Evolutionary conservation across 1,284 basidiomycete species (phyloP).

Genomic region (Melampsora occidentalis): DNA sequence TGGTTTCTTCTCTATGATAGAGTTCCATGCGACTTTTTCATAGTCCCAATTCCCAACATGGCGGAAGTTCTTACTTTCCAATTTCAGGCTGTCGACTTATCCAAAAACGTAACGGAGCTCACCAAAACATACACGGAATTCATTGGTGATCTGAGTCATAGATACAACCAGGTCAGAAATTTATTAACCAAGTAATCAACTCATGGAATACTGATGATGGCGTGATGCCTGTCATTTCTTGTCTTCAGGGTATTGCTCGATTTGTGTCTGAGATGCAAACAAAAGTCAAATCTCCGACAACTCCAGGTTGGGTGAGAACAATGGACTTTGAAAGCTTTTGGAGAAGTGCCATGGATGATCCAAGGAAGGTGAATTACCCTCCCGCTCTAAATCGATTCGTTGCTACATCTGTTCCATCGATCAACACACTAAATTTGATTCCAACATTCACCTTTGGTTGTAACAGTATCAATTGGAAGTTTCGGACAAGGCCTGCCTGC

Average conservation of each 20-base stretch:
- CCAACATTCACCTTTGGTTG: not conserved
- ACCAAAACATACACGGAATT: not conserved
- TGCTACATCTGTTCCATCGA: not conserved
- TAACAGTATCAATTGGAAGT: slow-evolving; percentile 2
- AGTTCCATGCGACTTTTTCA: not conserved
- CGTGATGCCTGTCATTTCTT: not conserved
- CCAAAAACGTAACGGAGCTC: not conserved
- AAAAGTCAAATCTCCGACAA: not conserved
- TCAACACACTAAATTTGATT: not conserved
- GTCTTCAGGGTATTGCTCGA: not conserved
- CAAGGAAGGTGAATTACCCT: not conserved
- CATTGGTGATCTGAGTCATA: not conserved
- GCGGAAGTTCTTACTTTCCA: not conserved
- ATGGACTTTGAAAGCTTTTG: not conserved
- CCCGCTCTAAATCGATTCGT: not conserved
- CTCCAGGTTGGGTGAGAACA: not conserved
- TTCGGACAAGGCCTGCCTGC: not conserved
- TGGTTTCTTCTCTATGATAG: not conserved
- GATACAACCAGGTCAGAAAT: not conserved
- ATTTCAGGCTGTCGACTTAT: not conserved
- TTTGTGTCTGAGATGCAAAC: not conserved
- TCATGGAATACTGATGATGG: not conserved
- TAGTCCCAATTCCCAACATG: not conserved
- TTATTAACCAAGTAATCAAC: not conserved
- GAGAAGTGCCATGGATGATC: not conserved